Percentiles rank a stretch among this genome's conserved stretches.
Conservation (phyloP, 305 asterid genomes). For the Monarda citriodora region DNA sequence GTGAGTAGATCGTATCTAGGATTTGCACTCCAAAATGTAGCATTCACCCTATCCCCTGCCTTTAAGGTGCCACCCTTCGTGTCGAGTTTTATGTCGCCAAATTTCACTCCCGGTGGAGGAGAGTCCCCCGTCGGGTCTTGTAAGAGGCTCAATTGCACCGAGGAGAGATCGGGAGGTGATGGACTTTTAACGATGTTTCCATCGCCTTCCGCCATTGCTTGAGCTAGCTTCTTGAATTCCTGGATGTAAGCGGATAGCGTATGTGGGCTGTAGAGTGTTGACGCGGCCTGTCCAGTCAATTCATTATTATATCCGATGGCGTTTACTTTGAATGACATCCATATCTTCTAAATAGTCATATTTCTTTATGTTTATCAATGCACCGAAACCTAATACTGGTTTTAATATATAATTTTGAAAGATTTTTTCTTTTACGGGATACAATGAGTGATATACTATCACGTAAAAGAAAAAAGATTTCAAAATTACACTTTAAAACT, state of each 20-base stretch:
- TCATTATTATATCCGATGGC: background rate
- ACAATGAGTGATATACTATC: too few species aligned
- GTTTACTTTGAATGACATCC: too few species aligned
- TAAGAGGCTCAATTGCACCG: constrained; percentile 36
- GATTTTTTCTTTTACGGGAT: too few species aligned
- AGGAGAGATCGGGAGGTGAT: constrained; percentile 52
- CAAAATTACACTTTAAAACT: too few species aligned
- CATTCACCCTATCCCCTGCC: constrained; percentile 32
- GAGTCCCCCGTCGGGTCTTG: constrained; percentile 43
- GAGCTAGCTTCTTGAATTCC: constrained; percentile 58
- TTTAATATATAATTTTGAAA: too few species aligned
- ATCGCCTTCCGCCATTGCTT: constrained; percentile 40
- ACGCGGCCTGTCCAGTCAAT: constrained; percentile 38
- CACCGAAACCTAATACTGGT: too few species aligned
- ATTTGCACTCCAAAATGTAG: constrained; percentile 51
- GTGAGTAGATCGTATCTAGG: constrained; percentile 55
- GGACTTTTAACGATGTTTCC: constrained; percentile 27
- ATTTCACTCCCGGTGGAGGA: constrained; percentile 42
- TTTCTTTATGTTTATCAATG: too few species aligned
- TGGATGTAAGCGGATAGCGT: constrained; percentile 60
- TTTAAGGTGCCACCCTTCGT: constrained; percentile 19
- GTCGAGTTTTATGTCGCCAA: constrained; percentile 50
- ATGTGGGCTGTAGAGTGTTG: constrained; percentile 60
- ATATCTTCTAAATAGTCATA: too few species aligned
- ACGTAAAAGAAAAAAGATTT: too few species aligned